Evolutionary conservation across 305 asterid genomes (phyloP).

Genomic region (Solanum hybrid): DNA sequence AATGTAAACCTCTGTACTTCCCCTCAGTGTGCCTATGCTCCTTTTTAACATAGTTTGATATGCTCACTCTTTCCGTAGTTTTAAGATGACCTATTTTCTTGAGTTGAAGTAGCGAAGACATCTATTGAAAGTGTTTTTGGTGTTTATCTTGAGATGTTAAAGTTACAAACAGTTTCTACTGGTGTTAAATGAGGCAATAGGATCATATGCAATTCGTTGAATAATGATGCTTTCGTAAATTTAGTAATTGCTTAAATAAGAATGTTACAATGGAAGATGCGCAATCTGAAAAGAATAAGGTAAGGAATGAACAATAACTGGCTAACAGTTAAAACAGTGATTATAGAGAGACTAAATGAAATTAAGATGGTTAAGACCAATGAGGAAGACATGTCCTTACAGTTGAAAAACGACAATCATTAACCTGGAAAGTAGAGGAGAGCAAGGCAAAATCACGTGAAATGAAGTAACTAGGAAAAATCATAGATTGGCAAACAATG

Average conservation of each 20-base stretch:
- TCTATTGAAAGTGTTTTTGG: background rate
- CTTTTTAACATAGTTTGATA: background rate
- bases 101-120: background rate
- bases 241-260: background rate
- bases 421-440: constrained; percentile 1
- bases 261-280: background rate
- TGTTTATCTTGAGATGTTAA: background rate
- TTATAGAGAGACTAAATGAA: background rate
- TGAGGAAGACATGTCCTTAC: background rate
- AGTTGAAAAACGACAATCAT: background rate
- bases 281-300: background rate
- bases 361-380: background rate
- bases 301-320: background rate
- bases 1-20: background rate
- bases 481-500: background rate
- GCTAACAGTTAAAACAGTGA: background rate
- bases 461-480: background rate
- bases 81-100: background rate
- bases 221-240: background rate
- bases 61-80: background rate
- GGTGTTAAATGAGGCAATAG: background rate
- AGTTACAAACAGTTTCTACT: background rate
- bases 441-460: background rate
- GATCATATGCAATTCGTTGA: background rate
- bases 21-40: background rate